A percentile compares a stretch with the other conserved stretches of the same genome.
Evolutionary conservation across 441 rosid species (phyloP).

Genomic region (Corymbia citriodora): DNA sequence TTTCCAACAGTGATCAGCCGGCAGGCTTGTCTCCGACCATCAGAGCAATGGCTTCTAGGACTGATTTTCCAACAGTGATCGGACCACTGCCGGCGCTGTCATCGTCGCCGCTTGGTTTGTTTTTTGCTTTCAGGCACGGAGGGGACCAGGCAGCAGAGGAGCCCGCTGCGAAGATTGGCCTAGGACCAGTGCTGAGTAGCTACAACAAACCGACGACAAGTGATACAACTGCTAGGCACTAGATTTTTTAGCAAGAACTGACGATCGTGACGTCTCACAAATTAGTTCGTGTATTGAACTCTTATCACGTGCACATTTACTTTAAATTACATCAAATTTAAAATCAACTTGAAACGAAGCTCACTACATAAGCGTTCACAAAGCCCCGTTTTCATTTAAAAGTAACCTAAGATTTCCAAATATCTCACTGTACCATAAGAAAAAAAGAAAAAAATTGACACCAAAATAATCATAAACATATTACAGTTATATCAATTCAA

Average conservation of each 20-base stretch:
- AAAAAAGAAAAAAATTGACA: no score
- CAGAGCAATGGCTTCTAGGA: neutral
- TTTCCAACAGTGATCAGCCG: neutral
- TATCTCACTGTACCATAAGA: no score
- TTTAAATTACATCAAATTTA: no score
- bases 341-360: no score
- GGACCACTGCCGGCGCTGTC: neutral
- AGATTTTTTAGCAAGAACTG: neutral
- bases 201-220: neutral
- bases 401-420: no score
- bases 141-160: neutral
- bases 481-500: neutral
- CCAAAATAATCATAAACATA: no score
- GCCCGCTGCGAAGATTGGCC: neutral
- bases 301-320: neutral
- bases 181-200: neutral
- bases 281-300: neutral
- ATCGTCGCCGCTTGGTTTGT: neutral
- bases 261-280: neutral
- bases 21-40: neutral
- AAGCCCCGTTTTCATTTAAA: no score
- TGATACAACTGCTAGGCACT: neutral
- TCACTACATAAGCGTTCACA: no score
- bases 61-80: slow-evolving; percentile 4
- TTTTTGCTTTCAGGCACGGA: neutral